phyloP scores from a whole-genome alignment of 805 yeast genomes.

The Metschnikowia noctiluminum region DNA sequence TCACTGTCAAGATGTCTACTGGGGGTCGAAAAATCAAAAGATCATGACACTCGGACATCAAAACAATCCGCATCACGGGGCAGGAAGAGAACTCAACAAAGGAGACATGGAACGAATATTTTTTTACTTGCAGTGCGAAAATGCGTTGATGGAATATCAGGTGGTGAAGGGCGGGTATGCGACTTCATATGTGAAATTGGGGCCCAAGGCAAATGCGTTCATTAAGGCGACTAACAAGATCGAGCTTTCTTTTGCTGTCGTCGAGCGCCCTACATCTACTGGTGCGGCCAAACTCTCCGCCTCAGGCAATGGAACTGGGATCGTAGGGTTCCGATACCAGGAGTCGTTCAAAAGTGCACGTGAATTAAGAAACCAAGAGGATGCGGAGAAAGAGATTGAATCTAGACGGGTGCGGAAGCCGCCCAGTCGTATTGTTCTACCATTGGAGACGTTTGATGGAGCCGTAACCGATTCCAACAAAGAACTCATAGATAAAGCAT shows the following conservation, averaged over 20 bases:
- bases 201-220: constrained; percentile 52
- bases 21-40: constrained; percentile 66
- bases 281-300: constrained; percentile 11
- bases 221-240: constrained; percentile 44
- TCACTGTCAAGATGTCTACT: constrained; percentile 78
- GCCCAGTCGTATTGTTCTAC: constrained; percentile 21
- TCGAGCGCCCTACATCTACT: background rate
- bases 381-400: constrained; percentile 9
- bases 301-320: constrained; percentile 13
- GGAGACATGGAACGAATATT: constrained; percentile 78
- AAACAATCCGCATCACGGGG: constrained; percentile 59
- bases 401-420: constrained; percentile 4
- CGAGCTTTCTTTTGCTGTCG: constrained; percentile 48
- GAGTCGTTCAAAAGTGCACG: constrained; percentile 28
- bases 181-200: constrained; percentile 65
- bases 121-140: constrained; percentile 67
- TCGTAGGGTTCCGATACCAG: constrained; percentile 19
- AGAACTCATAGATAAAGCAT: constrained; percentile 27
- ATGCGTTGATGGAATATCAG: constrained; percentile 66
- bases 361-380: constrained; percentile 12
- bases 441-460: constrained; percentile 18
- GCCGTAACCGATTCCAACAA: constrained; percentile 17
- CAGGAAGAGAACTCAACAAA: constrained; percentile 60
- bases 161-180: constrained; percentile 77
- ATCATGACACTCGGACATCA: constrained; percentile 64